Evolutionary conservation across 768 basidiomycete species (phyloP).

Genomic region (Amanita jacksonii): DNA sequence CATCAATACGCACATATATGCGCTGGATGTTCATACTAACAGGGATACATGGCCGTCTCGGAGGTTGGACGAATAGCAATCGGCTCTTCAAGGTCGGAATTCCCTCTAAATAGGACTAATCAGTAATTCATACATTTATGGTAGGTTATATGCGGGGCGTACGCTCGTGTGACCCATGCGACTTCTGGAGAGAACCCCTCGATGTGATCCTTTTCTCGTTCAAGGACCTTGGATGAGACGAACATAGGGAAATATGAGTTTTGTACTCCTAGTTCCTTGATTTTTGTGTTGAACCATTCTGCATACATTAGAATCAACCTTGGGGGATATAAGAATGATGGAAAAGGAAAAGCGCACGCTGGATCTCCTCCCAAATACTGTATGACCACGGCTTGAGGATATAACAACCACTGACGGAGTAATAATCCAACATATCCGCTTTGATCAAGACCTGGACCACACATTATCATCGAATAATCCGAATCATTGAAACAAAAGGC

Average conservation of each 20-base stretch:
- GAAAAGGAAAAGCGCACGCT: conserved; percentile 40
- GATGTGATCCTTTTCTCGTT: conserved; percentile 96
- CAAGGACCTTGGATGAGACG: conserved; percentile 83
- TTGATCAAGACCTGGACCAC: conserved; percentile 79
- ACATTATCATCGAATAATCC: conserved; percentile 3
- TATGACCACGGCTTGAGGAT: conserved; percentile 98
- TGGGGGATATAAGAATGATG: not conserved
- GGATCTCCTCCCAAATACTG: conserved; percentile 94
- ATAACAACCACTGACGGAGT: conserved; percentile 97
- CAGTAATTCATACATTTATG: not conserved
- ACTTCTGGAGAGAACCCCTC: conserved; percentile 99
- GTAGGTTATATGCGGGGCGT: conserved; percentile 21
- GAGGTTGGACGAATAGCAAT: conserved; percentile 98
- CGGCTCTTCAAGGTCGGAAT: conserved; percentile 90
- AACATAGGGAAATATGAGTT: conserved; percentile 99
- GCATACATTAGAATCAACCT: too few species aligned
- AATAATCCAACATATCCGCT: conserved; percentile 98
- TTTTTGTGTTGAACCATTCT: conserved; percentile 91
- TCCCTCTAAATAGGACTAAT: conserved; percentile 43
- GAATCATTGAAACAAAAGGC: not conserved
- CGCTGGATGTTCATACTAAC: conserved; percentile 32
- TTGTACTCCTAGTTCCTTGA: conserved; percentile 92
- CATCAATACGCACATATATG: not conserved
- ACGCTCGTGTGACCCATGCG: conserved; percentile 99
- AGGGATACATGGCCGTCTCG: conserved; percentile 99